A percentile compares a stretch with the other conserved stretches of the same genome.
Conservation (phyloP, 495 filamentous ascomycete genomes). For the Clavariopsis aquatica region DNA sequence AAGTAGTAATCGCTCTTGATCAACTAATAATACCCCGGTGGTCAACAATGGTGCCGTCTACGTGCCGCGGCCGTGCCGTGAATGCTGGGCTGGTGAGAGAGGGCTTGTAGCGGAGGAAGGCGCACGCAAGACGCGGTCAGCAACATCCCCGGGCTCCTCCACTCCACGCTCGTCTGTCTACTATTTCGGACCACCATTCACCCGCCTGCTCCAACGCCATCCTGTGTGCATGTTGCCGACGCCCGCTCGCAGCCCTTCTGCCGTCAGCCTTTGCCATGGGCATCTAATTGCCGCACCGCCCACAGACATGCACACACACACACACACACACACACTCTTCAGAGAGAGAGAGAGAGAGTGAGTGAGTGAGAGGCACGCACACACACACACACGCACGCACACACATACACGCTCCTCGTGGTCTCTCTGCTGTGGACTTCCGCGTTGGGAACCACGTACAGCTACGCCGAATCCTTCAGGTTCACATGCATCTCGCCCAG, state of each 20-base stretch:
- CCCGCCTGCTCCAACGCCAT: not conserved
- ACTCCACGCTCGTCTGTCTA: not conserved
- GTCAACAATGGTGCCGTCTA: slow-evolving; percentile 11
- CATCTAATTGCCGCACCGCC: too few species aligned
- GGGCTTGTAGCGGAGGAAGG: not conserved
- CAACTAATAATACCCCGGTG: slow-evolving; percentile 37
- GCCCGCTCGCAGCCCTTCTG: not conserved
- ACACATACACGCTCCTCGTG: too few species aligned
- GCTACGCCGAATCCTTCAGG: not conserved
- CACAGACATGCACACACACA: too few species aligned
- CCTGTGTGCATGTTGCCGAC: not conserved
- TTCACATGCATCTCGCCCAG: not conserved
- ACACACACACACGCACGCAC: too few species aligned
- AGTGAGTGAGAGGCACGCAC: too few species aligned
- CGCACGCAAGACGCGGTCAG: slow-evolving; percentile 11
- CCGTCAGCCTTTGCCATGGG: not conserved
- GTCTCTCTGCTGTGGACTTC: too few species aligned
- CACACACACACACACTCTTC: too few species aligned
- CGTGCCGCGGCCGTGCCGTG: not conserved
- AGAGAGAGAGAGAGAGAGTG: too few species aligned
- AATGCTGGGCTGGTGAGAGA: not conserved
- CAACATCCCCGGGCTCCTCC: not conserved
- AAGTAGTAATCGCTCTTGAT: slow-evolving; percentile 39
- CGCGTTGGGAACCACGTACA: slow-evolving; percentile 5
- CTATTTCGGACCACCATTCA: not conserved